Evolutionary conservation across 345 rosid genomes (phyloP).

Genomic region (Populus euphratica): DNA sequence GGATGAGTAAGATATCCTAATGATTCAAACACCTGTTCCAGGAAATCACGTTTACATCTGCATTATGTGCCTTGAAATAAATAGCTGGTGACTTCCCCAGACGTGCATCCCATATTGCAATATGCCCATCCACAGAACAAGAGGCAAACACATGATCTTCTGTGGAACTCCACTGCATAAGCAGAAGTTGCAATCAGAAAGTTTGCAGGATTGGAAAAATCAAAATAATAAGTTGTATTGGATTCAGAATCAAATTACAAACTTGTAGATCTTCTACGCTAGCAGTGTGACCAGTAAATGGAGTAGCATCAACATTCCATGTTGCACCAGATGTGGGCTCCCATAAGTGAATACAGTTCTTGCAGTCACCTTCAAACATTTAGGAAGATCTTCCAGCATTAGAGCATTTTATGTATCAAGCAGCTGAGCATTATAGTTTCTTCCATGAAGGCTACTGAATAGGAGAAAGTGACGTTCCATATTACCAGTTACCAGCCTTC

Average conservation of each 20-base stretch:
- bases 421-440: background rate
- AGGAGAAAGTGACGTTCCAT: background rate
- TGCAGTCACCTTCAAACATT: slow-evolving; percentile 68
- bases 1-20: background rate
- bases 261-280: slow-evolving; percentile 97
- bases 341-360: slow-evolving; percentile 79
- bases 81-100: slow-evolving; percentile 58
- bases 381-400: slow-evolving; percentile 4
- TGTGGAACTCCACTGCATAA: slow-evolving; percentile 89
- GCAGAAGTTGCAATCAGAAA: slow-evolving; percentile 13
- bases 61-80: slow-evolving; percentile 78
- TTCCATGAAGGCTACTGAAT: background rate
- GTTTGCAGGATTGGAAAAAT: slow-evolving; percentile 1
- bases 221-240: background rate
- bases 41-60: slow-evolving; percentile 94
- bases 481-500: slow-evolving; percentile 86
- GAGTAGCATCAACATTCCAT: slow-evolving; percentile 75
- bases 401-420: background rate
- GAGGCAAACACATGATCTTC: slow-evolving; percentile 80
- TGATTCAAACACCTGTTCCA: slow-evolving; percentile 77
- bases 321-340: slow-evolving; percentile 71
- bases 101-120: slow-evolving; percentile 90
- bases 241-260: background rate
- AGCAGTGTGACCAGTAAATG: slow-evolving; percentile 71
- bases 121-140: slow-evolving; percentile 71